These are phyloP conservation scores for Starmerella apicola DNA, from an alignment of 805 yeast genomes.

Conservation along the genomic window DNA sequence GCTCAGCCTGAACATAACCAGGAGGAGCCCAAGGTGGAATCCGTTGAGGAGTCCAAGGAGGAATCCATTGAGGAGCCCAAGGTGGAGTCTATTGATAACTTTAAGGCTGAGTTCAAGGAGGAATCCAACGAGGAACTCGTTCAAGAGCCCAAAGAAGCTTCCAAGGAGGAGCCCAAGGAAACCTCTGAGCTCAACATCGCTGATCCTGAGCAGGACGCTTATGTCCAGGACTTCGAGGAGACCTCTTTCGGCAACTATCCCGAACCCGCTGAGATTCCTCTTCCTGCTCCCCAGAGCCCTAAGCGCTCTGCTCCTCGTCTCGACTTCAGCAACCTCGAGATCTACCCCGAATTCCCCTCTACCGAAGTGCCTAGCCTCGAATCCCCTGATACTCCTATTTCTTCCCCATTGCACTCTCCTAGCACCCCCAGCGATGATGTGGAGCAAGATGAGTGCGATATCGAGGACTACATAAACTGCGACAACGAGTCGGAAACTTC, in stretches of 20 bases:
- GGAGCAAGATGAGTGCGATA: constrained; percentile 1
- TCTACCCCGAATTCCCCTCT: too few relatives aligned
- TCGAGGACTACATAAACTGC: constrained; percentile 10
- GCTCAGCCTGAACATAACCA: background rate
- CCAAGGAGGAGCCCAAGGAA: background rate
- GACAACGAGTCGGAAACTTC: too few relatives aligned
- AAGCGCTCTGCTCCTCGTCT: too few relatives aligned
- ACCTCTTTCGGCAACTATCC: constrained; percentile 1
- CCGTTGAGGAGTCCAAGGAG: background rate
- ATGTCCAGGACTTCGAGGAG: constrained; percentile 9
- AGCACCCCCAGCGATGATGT: background rate
- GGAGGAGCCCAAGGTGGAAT: background rate
- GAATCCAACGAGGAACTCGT: background rate
- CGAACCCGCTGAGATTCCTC: too few relatives aligned
- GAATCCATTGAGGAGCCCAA: background rate
- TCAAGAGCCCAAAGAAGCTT: background rate
- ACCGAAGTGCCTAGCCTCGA: background rate
- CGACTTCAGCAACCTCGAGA: too few relatives aligned
- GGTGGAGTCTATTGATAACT: background rate
- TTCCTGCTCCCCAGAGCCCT: too few relatives aligned
- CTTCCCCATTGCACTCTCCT: background rate
- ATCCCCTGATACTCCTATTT: background rate
- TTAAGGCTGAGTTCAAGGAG: background rate
- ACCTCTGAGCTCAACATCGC: background rate
- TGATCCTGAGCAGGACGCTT: constrained; percentile 10